These are phyloP conservation scores for Phalaenopsis equestris DNA, from an alignment of 106 monocot genomes.

Conservation along the genomic window DNA sequence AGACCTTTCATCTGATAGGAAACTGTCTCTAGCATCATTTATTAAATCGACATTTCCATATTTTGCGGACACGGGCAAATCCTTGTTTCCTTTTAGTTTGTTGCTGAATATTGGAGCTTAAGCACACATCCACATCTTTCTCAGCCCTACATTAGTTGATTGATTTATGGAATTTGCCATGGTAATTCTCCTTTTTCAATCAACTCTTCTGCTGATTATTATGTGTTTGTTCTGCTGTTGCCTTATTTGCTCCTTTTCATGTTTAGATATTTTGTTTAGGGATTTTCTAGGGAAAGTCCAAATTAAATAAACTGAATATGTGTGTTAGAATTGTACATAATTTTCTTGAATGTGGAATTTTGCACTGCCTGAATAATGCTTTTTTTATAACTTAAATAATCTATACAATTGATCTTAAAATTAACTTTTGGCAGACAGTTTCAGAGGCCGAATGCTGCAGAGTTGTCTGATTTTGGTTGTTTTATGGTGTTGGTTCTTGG, in stretches of 20 bases:
- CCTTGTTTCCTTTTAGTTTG: neutral
- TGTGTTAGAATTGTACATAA: neutral
- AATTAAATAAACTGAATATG: neutral
- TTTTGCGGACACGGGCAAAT: too few relatives aligned
- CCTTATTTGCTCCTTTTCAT: neutral
- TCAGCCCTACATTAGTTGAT: neutral
- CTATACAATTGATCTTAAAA: constrained; percentile 1
- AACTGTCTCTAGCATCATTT: too few relatives aligned
- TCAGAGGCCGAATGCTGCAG: constrained; percentile 66
- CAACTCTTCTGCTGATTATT: neutral
- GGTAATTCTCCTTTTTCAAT: neutral
- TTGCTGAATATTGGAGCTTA: neutral
- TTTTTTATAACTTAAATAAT: neutral
- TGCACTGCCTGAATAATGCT: neutral
- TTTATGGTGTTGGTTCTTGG: constrained; percentile 70
- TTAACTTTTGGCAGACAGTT: constrained; percentile 67
- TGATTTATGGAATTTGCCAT: neutral
- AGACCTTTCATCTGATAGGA: too few relatives aligned
- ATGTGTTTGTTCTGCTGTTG: neutral
- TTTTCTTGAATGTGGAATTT: neutral
- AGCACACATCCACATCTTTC: neutral
- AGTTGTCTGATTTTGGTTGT: constrained; percentile 89
- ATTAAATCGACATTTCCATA: too few relatives aligned
- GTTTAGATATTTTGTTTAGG: neutral
- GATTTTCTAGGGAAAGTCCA: neutral